Conservation (phyloP, 371 early-diverging fungal genomes). For the Capillidium rhysosporum region DNA sequence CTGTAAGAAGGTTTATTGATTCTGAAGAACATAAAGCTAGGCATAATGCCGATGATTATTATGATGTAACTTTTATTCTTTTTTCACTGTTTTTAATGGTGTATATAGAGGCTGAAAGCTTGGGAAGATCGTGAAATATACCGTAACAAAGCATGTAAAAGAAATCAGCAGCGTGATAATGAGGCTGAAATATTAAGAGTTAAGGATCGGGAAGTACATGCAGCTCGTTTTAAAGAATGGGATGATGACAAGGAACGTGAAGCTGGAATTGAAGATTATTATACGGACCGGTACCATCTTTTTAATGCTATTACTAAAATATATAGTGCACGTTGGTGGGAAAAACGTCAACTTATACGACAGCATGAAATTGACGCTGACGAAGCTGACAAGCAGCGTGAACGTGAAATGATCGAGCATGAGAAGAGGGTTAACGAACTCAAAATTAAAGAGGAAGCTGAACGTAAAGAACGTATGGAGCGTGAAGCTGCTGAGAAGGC, state of each 20-base stretch:
- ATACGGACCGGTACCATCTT: constrained; percentile 32
- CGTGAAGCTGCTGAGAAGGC: constrained; percentile 11
- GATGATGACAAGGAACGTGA: constrained; percentile 51
- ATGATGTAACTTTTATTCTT: neutral
- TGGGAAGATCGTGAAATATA: constrained; percentile 35
- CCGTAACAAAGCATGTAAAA: constrained; percentile 28
- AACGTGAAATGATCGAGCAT: constrained; percentile 6
- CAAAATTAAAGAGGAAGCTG: constrained; percentile 10
- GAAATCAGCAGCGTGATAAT: constrained; percentile 22
- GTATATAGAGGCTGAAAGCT: constrained; percentile 30
- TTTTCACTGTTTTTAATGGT: neutral
- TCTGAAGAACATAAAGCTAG: constrained; percentile 7
- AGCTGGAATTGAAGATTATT: constrained; percentile 40
- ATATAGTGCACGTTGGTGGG: constrained; percentile 43
- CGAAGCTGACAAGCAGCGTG: constrained; percentile 14
- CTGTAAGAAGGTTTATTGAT: constrained; percentile 4
- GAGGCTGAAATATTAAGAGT: constrained; percentile 22
- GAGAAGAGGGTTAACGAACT: constrained; percentile 1
- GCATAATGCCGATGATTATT: neutral
- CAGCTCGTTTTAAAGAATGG: constrained; percentile 33
- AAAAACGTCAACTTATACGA: constrained; percentile 28
- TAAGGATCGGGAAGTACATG: constrained; percentile 25
- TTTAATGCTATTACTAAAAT: neutral
- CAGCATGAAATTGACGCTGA: constrained; percentile 33
- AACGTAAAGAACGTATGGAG: constrained; percentile 10